A percentile compares a stretch with the other conserved stretches of the same genome.
Evolutionary conservation across 441 rosid species (phyloP).

Genomic region (Corymbia calophylla): DNA sequence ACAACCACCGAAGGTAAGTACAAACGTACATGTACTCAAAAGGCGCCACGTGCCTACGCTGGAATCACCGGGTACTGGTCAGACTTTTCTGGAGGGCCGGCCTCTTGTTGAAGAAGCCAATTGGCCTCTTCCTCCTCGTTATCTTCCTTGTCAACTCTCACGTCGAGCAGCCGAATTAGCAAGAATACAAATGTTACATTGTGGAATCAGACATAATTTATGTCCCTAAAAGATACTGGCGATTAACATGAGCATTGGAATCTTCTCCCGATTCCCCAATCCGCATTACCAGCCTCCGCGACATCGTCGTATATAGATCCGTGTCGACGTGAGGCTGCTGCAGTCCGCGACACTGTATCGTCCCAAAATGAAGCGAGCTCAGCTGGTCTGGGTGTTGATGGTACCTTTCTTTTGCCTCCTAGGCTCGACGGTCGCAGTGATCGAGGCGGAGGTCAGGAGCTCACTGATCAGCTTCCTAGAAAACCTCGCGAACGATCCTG

Average conservation of each 20-base stretch:
- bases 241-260: conserved; percentile 19
- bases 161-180: background rate
- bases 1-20: background rate
- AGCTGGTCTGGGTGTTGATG: conserved; percentile 9
- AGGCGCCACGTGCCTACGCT: background rate
- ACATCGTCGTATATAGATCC: background rate
- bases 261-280: conserved; percentile 17
- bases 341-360: background rate
- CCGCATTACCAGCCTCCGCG: background rate
- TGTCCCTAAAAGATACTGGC: background rate
- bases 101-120: background rate
- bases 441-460: conserved; percentile 19
- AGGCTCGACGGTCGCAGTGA: conserved; percentile 4
- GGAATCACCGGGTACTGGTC: background rate
- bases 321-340: background rate
- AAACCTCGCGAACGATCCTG: conserved; percentile 17
- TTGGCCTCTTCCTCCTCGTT: background rate
- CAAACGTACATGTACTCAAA: background rate
- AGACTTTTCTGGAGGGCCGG: background rate
- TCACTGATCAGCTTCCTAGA: conserved; percentile 27
- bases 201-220: conserved; percentile 27
- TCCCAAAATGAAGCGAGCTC: conserved; percentile 19
- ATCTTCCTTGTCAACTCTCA: background rate
- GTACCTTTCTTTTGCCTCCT: conserved; percentile 15
- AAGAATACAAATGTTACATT: conserved; percentile 17